These are phyloP conservation scores for Skeletonema tropicum DNA, from an alignment of 108 stramenopile species.

Conservation along the genomic window DNA sequence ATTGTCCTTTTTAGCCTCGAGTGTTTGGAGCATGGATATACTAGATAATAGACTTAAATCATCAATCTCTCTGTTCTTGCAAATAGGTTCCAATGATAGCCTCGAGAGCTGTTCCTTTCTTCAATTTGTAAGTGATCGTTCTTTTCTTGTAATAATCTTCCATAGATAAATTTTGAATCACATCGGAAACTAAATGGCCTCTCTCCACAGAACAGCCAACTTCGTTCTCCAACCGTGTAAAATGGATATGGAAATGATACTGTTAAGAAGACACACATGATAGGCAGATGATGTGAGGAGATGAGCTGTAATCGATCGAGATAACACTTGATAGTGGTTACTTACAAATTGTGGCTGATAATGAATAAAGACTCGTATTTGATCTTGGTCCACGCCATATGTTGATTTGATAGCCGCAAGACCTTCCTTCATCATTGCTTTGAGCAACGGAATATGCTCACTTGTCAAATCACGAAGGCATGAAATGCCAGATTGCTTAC, in stretches of 20 bases:
- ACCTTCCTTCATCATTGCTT: slow-evolving; percentile 50
- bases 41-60: not conserved
- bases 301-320: not conserved
- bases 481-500: slow-evolving; percentile 48
- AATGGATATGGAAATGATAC: slow-evolving; percentile 81
- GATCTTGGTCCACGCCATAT: slow-evolving; percentile 63
- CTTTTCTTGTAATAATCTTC: slow-evolving; percentile 67
- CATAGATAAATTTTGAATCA: slow-evolving; percentile 73
- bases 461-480: slow-evolving; percentile 64
- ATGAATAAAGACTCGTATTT: slow-evolving; percentile 71
- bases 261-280: not conserved
- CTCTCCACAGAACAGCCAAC: slow-evolving; percentile 63
- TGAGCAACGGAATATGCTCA: slow-evolving; percentile 64
- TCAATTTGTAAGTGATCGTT: slow-evolving; percentile 60
- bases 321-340: not conserved
- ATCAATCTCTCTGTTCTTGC: not conserved
- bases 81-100: slow-evolving; percentile 28
- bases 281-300: not conserved
- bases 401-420: slow-evolving; percentile 52
- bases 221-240: slow-evolving; percentile 70
- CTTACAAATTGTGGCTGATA: slow-evolving; percentile 73
- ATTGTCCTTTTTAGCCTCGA: slow-evolving; percentile 20
- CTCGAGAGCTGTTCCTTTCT: slow-evolving; percentile 31
- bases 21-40: slow-evolving; percentile 20
- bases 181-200: slow-evolving; percentile 70